These are phyloP conservation scores for Leptographium radiaticola DNA, from an alignment of 2,329 filamentous ascomycete species.

Conservation along the genomic window DNA sequence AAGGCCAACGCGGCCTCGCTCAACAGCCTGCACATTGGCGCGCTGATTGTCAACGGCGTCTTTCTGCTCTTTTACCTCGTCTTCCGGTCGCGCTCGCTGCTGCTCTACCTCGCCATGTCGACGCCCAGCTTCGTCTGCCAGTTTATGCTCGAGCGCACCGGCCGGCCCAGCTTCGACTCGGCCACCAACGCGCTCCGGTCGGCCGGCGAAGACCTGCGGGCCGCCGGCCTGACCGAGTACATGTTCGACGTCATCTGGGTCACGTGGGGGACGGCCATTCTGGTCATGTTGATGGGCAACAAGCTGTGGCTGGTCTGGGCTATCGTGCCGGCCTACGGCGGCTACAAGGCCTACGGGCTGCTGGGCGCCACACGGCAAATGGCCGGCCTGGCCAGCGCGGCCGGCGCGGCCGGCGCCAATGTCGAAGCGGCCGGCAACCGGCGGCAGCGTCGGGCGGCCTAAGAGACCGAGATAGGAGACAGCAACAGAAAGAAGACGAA, in stretches of 20 bases:
- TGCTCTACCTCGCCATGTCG: slow-evolving; percentile 60
- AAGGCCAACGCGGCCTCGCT: slow-evolving; percentile 67
- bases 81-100: slow-evolving; percentile 48
- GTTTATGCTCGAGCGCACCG: slow-evolving; percentile 72
- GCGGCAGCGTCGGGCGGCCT: slow-evolving; percentile 41
- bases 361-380: slow-evolving; percentile 41
- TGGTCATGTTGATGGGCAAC: slow-evolving; percentile 71
- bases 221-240: slow-evolving; percentile 84
- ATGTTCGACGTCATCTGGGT: slow-evolving; percentile 97
- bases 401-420: slow-evolving; percentile 14
- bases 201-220: slow-evolving; percentile 77
- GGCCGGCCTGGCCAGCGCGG: slow-evolving; percentile 30
- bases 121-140: slow-evolving; percentile 67
- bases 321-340: slow-evolving; percentile 40
- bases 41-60: slow-evolving; percentile 55
- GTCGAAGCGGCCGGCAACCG: slow-evolving; percentile 28
- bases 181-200: slow-evolving; percentile 54
- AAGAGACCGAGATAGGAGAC: slow-evolving; percentile 6
- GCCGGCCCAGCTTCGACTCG: slow-evolving; percentile 61
- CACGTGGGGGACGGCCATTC: slow-evolving; percentile 65
- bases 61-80: slow-evolving; percentile 64
- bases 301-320: slow-evolving; percentile 50
- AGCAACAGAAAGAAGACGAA: not conserved
- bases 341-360: slow-evolving; percentile 40
- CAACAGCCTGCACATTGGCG: slow-evolving; percentile 68